Evolutionary conservation across 306 rosid species (phyloP), one percentile per base, ranked within the genome.

Genomic region (Lupinus albus): DNA sequence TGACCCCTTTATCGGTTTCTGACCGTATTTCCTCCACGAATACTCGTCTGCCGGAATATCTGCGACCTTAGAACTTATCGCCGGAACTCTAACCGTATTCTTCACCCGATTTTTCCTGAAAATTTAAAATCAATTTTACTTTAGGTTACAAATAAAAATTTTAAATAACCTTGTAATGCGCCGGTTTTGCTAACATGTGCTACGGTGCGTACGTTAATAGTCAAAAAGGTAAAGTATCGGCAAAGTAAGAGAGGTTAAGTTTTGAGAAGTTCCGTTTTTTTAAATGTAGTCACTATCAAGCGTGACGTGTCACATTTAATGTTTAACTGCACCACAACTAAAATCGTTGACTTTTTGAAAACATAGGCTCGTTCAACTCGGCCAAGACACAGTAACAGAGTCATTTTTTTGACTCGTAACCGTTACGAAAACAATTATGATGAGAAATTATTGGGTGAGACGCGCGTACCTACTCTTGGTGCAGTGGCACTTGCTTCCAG

Each of bases 1-100:
- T 0, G 97, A 86, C 1, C 96, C 97, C 64, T 91, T 91, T 80
- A 91, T 91, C 58, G 97, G 97, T 55, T 91, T 91, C 70, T 91
- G 97, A 9, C 97, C 97, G 80, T 91, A 91, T 77, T 91, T 91
- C 63, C 97, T 88, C 97, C 97, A 91, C 0, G 97, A 91, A 12
- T 63, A 86, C 74, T 91, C 97, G 77, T 91, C 97, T 52, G 95
- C 59, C 15, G 97, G 97, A 48, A 91, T 91, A 68, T 91, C 97
- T 0, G 97, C 96, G 49, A 88, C 66, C 65, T 88, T 91, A 2
- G 97, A 55, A 75, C 97, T 91, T 0, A 91, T 83, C 64, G 96
- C 97, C 44, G 94, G 96, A 16, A 91, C 91, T 30, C 91, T 80
- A 0, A 91, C 75, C 13, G 89, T 85, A 45, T 77, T 88, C 84